Evolutionary conservation across 2,329 filamentous ascomycete genomes (phyloP).

Genomic region (Helotiales sp.): DNA sequence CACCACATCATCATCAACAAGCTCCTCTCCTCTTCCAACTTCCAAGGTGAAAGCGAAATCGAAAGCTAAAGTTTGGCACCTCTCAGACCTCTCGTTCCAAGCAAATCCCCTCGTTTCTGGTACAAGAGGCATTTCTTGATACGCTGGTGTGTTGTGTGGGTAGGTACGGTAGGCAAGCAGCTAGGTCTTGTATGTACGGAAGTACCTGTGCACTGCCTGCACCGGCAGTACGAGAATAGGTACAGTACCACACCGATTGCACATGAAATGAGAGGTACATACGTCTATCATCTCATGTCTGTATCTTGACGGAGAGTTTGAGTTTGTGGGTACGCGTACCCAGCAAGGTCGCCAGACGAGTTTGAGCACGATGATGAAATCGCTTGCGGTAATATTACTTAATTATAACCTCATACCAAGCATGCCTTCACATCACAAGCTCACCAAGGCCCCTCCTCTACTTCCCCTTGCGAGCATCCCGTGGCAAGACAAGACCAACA

Average conservation of each 20-base stretch:
- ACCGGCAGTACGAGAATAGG: too few species aligned
- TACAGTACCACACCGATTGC: too few species aligned
- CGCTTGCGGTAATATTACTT: not conserved
- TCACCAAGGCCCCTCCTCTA: not conserved
- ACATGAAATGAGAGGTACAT: not conserved
- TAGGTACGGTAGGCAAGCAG: too few species aligned
- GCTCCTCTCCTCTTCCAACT: too few species aligned
- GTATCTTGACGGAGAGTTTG: not conserved
- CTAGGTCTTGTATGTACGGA: not conserved
- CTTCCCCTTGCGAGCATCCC: not conserved
- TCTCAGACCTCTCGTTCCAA: not conserved
- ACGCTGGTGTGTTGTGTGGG: not conserved
- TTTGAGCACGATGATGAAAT: slow-evolving; percentile 1
- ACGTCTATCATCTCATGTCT: not conserved
- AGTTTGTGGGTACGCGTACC: not conserved
- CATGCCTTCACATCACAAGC: not conserved
- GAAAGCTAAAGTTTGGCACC: not conserved
- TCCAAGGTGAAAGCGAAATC: not conserved
- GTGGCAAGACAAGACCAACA: not conserved
- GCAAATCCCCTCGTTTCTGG: too few species aligned
- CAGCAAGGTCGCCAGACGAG: not conserved
- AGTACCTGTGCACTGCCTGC: not conserved
- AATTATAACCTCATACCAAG: slow-evolving; percentile 9
- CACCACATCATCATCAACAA: too few species aligned
- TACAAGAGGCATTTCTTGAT: not conserved